Evolutionary conservation across 495 filamentous ascomycete species (phyloP).

Genomic region (Podospora appendiculata): DNA sequence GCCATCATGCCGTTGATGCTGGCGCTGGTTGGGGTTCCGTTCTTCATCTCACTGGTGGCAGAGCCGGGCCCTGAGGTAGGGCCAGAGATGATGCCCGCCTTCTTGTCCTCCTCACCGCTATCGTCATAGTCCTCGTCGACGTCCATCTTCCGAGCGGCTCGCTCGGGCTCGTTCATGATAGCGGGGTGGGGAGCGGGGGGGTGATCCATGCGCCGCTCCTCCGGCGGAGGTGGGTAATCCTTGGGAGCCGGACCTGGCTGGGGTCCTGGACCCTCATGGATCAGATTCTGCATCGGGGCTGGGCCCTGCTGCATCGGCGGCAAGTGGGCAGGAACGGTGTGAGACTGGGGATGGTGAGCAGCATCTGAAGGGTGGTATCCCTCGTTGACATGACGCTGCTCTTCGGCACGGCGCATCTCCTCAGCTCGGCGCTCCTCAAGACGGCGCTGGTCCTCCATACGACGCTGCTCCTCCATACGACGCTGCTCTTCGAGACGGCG

Average conservation of each 20-base stretch:
- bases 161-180: conserved; percentile 56
- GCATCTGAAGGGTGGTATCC: conserved; percentile 85
- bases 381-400: conserved; percentile 63
- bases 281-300: conserved; percentile 49
- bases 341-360: conserved; percentile 71
- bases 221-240: conserved; percentile 47
- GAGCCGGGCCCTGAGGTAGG: conserved; percentile 18
- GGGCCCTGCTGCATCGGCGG: conserved; percentile 57
- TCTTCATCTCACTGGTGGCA: conserved; percentile 36
- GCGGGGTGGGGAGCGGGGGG: conserved; percentile 38
- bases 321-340: conserved; percentile 61
- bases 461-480: conserved; percentile 39
- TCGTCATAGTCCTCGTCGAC: conserved; percentile 94
- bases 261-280: conserved; percentile 39
- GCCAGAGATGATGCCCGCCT: conserved; percentile 33
- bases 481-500: conserved; percentile 43
- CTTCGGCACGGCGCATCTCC: conserved; percentile 39
- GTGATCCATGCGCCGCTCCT: conserved; percentile 40
- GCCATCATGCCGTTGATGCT: conserved; percentile 39
- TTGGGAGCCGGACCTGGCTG: conserved; percentile 51
- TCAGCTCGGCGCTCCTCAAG: conserved; percentile 43
- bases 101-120: conserved; percentile 82
- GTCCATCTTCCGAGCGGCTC: conserved; percentile 89
- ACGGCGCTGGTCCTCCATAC: conserved; percentile 47
- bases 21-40: conserved; percentile 34